These are phyloP conservation scores for Beta vulgaris DNA, from an alignment of 148 eudicot genomes.

Conservation along the genomic window DNA sequence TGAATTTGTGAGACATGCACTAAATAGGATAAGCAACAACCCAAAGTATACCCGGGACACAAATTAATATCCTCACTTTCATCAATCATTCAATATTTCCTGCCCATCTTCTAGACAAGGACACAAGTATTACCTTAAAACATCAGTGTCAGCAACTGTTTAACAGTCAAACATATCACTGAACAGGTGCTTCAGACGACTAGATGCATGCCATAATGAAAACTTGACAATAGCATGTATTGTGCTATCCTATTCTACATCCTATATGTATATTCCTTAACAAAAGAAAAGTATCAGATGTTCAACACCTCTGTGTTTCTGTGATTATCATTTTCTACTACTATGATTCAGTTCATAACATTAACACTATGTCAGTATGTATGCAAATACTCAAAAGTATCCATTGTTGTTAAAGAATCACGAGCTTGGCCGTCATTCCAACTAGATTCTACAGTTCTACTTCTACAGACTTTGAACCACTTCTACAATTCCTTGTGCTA, in stretches of 20 bases:
- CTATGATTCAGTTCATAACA: not conserved
- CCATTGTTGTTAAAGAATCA: not conserved
- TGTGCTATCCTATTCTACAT: constrained; percentile 9
- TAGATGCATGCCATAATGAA: constrained; percentile 1
- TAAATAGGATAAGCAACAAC: too few species aligned
- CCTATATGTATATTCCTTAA: not conserved
- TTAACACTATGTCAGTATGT: not conserved
- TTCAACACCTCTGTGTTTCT: too few species aligned
- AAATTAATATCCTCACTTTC: too few species aligned
- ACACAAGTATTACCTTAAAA: not conserved
- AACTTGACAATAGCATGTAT: not conserved
- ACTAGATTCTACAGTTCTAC: not conserved
- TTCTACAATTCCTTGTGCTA: constrained; percentile 21
- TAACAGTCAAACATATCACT: not conserved
- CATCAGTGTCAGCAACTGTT: too few species aligned
- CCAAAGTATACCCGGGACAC: too few species aligned
- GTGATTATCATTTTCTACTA: not conserved
- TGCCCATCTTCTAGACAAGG: not conserved
- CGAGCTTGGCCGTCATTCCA: too few species aligned
- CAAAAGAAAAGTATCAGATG: not conserved
- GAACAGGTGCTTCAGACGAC: not conserved
- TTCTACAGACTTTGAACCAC: not conserved
- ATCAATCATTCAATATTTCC: not conserved
- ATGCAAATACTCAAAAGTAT: not conserved
- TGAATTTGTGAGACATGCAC: too few species aligned